Conservation (phyloP, 768 basidiomycete species). For the Trametes cinnabarina region DNA sequence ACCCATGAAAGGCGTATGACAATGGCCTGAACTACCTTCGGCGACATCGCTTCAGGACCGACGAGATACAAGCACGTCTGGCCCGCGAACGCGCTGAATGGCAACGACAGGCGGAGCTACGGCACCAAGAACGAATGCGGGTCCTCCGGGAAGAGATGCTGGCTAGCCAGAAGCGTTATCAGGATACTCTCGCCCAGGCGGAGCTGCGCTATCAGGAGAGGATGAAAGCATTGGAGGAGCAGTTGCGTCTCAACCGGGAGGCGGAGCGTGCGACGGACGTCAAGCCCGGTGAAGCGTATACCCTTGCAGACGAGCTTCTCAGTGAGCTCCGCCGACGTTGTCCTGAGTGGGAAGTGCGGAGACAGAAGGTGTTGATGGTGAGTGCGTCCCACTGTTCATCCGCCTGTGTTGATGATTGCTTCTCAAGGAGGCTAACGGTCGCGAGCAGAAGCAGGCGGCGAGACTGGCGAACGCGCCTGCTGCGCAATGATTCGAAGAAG, state of each 20-base stretch:
- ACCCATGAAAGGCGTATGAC: slow-evolving; percentile 25
- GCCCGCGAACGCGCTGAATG: slow-evolving; percentile 29
- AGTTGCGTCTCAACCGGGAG: slow-evolving; percentile 30
- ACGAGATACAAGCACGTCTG: slow-evolving; percentile 24
- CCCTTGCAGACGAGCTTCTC: slow-evolving; percentile 51
- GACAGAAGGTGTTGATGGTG: slow-evolving; percentile 51
- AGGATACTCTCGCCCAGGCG: slow-evolving; percentile 22
- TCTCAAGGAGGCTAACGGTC: slow-evolving; percentile 1
- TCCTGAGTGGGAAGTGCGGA: slow-evolving; percentile 63
- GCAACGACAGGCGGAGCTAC: slow-evolving; percentile 43
- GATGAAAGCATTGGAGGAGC: slow-evolving; percentile 38
- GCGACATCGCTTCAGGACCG: slow-evolving; percentile 11
- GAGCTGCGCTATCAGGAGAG: slow-evolving; percentile 33
- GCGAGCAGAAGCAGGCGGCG: slow-evolving; percentile 22
- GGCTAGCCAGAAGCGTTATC: slow-evolving; percentile 25
- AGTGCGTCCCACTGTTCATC: slow-evolving; percentile 14
- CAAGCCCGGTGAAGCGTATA: slow-evolving; percentile 9
- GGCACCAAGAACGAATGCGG: slow-evolving; percentile 50
- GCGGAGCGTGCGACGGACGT: slow-evolving; percentile 35
- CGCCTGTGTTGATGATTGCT: background rate
- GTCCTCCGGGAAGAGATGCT: slow-evolving; percentile 34
- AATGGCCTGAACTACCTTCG: slow-evolving; percentile 29
- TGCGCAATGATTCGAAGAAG: slow-evolving; percentile 10
- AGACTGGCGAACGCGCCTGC: slow-evolving; percentile 11
- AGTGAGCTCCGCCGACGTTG: slow-evolving; percentile 52